These are phyloP conservation scores for Mortierella sp. DNA, from an alignment of 371 early-diverging fungal species.

Conservation along the genomic window DNA sequence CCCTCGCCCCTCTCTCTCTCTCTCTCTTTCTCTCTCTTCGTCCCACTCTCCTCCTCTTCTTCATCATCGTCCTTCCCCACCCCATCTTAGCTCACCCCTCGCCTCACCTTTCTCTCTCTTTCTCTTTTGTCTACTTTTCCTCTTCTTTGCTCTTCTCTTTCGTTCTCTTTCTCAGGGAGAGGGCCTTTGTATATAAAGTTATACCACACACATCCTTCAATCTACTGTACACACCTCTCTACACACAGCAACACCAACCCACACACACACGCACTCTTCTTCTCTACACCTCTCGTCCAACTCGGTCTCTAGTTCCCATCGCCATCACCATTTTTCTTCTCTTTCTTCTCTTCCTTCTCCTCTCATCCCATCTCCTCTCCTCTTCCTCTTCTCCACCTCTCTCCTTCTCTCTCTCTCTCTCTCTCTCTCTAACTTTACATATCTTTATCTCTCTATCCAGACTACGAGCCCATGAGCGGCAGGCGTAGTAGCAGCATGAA, in stretches of 20 bases:
- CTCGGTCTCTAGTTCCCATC: no score
- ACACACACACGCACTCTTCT: background rate
- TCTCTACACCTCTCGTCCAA: no score
- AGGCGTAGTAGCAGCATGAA: constrained; percentile 46
- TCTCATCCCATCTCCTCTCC: constrained; percentile 1
- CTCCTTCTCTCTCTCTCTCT: background rate
- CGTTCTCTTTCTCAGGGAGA: background rate
- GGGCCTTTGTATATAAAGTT: no score
- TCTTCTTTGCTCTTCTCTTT: constrained; percentile 1
- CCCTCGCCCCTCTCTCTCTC: constrained; percentile 5
- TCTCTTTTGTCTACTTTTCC: background rate
- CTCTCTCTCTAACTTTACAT: background rate
- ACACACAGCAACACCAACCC: no score
- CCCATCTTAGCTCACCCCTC: no score
- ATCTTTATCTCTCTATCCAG: background rate
- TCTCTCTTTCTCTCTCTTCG: constrained; percentile 2
- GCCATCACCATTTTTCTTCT: background rate
- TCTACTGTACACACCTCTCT: no score
- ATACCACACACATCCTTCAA: no score
- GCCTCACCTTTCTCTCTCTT: background rate
- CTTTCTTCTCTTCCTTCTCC: constrained; percentile 2
- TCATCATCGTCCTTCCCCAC: background rate
- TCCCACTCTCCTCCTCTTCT: background rate
- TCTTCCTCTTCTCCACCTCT: background rate
- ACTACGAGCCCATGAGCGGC: constrained; percentile 18